Conservation (phyloP, 257 asterid species). For the Solanum chilense region DNA sequence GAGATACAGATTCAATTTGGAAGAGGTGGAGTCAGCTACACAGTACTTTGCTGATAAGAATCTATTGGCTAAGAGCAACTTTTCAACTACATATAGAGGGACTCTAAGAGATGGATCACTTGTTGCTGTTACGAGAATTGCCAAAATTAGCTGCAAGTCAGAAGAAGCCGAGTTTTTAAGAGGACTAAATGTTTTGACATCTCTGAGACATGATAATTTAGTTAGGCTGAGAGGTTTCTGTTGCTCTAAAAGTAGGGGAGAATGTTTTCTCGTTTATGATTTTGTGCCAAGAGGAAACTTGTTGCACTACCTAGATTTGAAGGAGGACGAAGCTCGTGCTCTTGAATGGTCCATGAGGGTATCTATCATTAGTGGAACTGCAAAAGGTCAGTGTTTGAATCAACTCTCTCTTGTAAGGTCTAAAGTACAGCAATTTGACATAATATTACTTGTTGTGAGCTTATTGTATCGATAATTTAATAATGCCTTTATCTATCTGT, state of each 20-base stretch:
- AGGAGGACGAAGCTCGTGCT: slow-evolving; percentile 41
- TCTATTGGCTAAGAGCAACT: slow-evolving; percentile 60
- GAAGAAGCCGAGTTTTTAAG: slow-evolving; percentile 84
- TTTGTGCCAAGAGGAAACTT: slow-evolving; percentile 59
- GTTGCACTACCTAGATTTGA: slow-evolving; percentile 46
- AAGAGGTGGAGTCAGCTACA: slow-evolving; percentile 81
- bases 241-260: slow-evolving; percentile 75
- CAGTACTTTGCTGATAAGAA: slow-evolving; percentile 74
- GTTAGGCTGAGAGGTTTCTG: slow-evolving; percentile 80
- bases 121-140: slow-evolving; percentile 66
- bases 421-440: not conserved
- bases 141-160: slow-evolving; percentile 75
- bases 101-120: slow-evolving; percentile 61
- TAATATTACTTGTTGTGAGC: not conserved
- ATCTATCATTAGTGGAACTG: slow-evolving; percentile 55
- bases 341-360: slow-evolving; percentile 82
- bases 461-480: not conserved
- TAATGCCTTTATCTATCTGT: not conserved
- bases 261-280: slow-evolving; percentile 78
- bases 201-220: slow-evolving; percentile 68
- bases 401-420: not conserved
- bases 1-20: slow-evolving; percentile 58
- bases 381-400: slow-evolving; percentile 48
- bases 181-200: slow-evolving; percentile 49
- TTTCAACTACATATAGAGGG: slow-evolving; percentile 61